Evolutionary conservation across 129 eudicot species (phyloP).

Genomic region (Flaveria robusta): DNA sequence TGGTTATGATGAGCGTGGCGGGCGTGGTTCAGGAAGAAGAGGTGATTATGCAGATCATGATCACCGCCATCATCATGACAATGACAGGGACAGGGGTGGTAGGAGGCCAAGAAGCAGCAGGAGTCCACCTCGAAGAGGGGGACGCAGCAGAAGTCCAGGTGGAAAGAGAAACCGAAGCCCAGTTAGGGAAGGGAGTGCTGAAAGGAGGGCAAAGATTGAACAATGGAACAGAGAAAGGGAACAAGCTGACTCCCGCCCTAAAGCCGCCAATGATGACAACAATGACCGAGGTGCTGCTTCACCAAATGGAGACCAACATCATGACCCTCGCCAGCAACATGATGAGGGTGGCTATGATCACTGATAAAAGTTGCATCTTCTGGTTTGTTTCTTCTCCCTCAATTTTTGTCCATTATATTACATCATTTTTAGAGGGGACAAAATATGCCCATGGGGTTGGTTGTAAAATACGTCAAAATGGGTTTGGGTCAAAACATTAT

Average conservation of each 20-base stretch:
- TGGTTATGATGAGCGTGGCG: constrained; percentile 67
- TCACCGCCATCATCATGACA: constrained; percentile 42
- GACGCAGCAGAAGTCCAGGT: constrained; percentile 86
- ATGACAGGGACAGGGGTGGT: constrained; percentile 57
- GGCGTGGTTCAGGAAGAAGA: constrained; percentile 62
- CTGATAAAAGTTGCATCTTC: constrained; percentile 37
- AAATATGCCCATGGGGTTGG: background rate
- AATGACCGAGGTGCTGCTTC: constrained; percentile 35
- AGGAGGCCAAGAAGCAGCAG: constrained; percentile 87
- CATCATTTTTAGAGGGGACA: background rate
- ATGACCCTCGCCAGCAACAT: constrained; percentile 42
- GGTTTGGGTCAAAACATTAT: constrained; percentile 2
- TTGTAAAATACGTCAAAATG: background rate
- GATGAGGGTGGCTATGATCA: constrained; percentile 47
- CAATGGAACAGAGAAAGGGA: constrained; percentile 98
- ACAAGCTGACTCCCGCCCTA: constrained; percentile 52
- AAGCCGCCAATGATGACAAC: constrained; percentile 35
- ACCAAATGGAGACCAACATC: constrained; percentile 46
- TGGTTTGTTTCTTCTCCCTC: constrained; percentile 45
- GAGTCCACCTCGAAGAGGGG: constrained; percentile 75
- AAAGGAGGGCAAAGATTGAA: constrained; percentile 97
- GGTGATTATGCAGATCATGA: constrained; percentile 61
- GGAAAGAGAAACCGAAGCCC: constrained; percentile 82
- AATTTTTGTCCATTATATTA: background rate
- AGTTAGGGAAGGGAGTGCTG: constrained; percentile 84